Evolutionary conservation across 2,329 filamentous ascomycete genomes (phyloP).

Genomic region (Trichoderma semiorbis): DNA sequence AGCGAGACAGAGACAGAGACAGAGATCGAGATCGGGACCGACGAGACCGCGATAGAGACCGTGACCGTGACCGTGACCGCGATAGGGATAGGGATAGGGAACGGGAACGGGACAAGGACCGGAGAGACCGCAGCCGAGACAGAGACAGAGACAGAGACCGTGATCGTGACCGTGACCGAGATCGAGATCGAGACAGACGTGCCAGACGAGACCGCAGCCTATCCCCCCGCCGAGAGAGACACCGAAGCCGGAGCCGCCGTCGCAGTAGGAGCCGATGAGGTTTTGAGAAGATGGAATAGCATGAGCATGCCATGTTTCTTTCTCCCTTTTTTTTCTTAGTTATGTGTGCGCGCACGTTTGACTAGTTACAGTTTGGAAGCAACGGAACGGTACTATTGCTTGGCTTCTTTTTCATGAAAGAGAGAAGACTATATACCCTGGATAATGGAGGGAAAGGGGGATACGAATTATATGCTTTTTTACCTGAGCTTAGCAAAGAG

Average conservation of each 20-base stretch:
- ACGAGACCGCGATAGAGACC: conserved; percentile 31
- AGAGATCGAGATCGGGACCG: conserved; percentile 33
- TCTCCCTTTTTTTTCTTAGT: not conserved
- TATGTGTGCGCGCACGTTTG: not conserved
- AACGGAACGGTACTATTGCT: not conserved
- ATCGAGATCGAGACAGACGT: conserved; percentile 17
- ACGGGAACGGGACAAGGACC: conserved; percentile 34
- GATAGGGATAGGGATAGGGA: conserved; percentile 36
- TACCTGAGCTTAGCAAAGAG: not conserved
- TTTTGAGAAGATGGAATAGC: not conserved
- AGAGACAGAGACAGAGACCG: conserved; percentile 28
- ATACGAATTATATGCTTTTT: not conserved
- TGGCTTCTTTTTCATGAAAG: not conserved
- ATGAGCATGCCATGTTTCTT: not conserved
- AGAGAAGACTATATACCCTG: conserved; percentile 2
- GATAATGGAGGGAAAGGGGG: not conserved
- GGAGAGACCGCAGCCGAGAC: conserved; percentile 40
- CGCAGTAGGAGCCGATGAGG: conserved; percentile 33
- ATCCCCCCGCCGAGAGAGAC: conserved; percentile 35
- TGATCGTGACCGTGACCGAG: not conserved
- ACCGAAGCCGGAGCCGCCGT: conserved; percentile 39
- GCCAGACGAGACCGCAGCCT: conserved; percentile 32
- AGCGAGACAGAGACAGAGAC: conserved; percentile 35
- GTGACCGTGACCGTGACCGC: conserved; percentile 30
- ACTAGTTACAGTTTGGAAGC: not conserved